Evolutionary conservation across 768 basidiomycete species (phyloP), one percentile per base, ranked within the genome.

Genomic region (Rhizopogon sp.): DNA sequence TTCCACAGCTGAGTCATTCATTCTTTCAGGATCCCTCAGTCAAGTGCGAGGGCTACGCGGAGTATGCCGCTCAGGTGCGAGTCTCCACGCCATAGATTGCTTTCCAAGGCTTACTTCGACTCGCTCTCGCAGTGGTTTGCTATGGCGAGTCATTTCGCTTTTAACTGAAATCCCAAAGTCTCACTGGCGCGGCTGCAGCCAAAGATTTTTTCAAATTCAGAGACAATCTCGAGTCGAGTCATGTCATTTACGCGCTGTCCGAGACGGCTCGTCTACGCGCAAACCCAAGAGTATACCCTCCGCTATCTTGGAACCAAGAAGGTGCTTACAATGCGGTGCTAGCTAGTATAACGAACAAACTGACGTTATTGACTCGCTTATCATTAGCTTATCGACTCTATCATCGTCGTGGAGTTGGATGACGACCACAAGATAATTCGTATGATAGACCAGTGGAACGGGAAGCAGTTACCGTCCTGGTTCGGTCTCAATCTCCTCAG

Each of bases 401-500:
- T 88, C 37, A 72, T 88, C 22, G 65, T 77, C 8, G 79, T 87
- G 5, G 84, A 87, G 57, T 67, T 88, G 51, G 85, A 88, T 62
- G 83, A 84, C 4, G 69, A 84, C 44, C 78, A 83, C 55, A 83
- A 77, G 70, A 86, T 88, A 47, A 67, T 76, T 5, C 74, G 74
- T 31, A 65, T 88, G 55, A 72, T 79, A 35, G 84, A 88, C 56
- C 78, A 82, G 60, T 83, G 85, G 80, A 66, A 76, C 40, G 85
- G 85, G 25, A 72, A 79, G 43, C 76, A 79, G 16, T 69, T 78
- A 22, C 79, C 83, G 16, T 74, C 71, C 1, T 68, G 74, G 56
- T 80, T 74, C 63, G 81, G 79, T 22, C 69, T 77, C 10, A 64
- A 74, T 39, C 65, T 76, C 37, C 66, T 86, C 50, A 77, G 84